Evolutionary conservation across 148 eudicot genomes (phyloP).

Genomic region (Amaranthus hypochondriacus): DNA sequence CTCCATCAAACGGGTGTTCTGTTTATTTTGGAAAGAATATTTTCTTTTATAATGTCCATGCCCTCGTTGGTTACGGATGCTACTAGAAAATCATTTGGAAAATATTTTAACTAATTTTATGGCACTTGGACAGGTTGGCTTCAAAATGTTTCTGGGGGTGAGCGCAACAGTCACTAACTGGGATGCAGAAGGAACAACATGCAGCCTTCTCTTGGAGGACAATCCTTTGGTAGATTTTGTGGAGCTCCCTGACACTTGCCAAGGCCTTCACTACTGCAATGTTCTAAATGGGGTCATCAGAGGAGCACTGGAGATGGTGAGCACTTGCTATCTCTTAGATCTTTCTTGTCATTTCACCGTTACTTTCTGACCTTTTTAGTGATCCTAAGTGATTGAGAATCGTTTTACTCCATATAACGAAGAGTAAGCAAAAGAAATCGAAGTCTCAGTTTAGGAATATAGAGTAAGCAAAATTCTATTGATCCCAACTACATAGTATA

Average conservation of each 20-base stretch:
- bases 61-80: not conserved
- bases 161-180: conserved; percentile 84
- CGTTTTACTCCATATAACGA: too few relatives aligned
- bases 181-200: conserved; percentile 88
- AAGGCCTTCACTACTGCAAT: conserved; percentile 90
- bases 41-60: not conserved
- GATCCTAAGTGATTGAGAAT: too few relatives aligned
- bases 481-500: too few relatives aligned
- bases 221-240: conserved; percentile 97
- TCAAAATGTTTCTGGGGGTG: conserved; percentile 94
- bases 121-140: conserved; percentile 61
- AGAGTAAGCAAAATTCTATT: too few relatives aligned
- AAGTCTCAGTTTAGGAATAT: too few relatives aligned
- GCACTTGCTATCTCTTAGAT: not conserved
- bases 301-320: conserved; percentile 98
- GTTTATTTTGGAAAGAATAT: not conserved
- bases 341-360: too few relatives aligned
- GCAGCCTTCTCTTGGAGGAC: conserved; percentile 92
- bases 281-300: conserved; percentile 85
- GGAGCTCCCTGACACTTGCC: conserved; percentile 96
- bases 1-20: not conserved
- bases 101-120: not conserved
- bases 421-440: too few relatives aligned
- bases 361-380: too few relatives aligned
- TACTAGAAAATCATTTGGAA: too few relatives aligned